Conservation (phyloP, 2,329 filamentous ascomycete species). For the Pestalotiopsis sp. region DNA sequence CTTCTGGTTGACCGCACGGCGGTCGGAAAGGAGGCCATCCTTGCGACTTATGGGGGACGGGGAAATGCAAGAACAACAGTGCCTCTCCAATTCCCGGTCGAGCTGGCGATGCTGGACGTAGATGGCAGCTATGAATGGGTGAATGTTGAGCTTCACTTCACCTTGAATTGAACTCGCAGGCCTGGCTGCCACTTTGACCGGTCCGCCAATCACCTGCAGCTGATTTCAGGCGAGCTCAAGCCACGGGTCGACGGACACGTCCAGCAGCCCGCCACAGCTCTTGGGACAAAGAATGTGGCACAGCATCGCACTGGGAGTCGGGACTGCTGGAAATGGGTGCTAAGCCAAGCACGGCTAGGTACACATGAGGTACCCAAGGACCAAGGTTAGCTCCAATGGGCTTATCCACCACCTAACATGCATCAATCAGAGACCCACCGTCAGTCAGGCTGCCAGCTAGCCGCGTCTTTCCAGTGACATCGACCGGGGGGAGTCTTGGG, state of each 20-base stretch:
- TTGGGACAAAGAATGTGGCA: too few relatives aligned
- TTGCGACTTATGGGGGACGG: constrained; percentile 31
- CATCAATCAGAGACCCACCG: not conserved
- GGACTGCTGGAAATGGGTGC: too few relatives aligned
- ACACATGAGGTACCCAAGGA: not conserved
- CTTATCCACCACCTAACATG: not conserved
- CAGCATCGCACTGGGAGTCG: too few relatives aligned
- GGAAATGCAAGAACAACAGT: constrained; percentile 33
- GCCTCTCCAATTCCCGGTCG: constrained; percentile 31
- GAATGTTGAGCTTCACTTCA: constrained; percentile 14
- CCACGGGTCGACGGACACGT: not conserved
- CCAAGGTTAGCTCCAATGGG: not conserved
- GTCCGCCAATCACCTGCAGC: constrained; percentile 17
- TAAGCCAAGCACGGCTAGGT: too few relatives aligned
- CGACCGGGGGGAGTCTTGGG: not conserved
- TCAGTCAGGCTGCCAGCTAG: constrained; percentile 40
- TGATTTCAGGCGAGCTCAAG: constrained; percentile 12
- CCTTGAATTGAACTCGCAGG: constrained; percentile 10
- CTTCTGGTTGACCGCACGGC: constrained; percentile 56
- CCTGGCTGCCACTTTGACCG: constrained; percentile 4
- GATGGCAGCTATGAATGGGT: not conserved
- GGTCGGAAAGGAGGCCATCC: constrained; percentile 60
- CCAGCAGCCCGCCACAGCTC: not conserved
- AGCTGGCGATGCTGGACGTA: constrained; percentile 16
- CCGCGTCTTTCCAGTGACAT: constrained; percentile 31